Conservation (phyloP, 805 yeast genomes). For the Monosporozyma unispora region DNA sequence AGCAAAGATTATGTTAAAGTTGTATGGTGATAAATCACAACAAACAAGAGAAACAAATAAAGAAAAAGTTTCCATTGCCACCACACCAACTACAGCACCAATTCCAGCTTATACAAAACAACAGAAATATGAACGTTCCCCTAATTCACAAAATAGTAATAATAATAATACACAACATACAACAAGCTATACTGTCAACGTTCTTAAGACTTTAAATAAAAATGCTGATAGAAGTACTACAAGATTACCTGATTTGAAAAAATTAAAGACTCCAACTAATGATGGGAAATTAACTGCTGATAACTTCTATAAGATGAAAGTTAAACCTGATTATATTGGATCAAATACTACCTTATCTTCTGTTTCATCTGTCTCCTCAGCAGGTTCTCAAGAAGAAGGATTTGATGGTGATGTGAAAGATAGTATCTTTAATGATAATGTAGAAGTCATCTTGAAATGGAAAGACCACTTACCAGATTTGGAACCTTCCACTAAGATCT, state of each 20-base stretch:
- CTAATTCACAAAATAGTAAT: neutral
- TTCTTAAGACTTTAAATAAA: neutral
- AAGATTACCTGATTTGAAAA: slow-evolving; percentile 6
- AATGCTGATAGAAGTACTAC: neutral
- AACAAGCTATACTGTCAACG: neutral
- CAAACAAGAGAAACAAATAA: neutral
- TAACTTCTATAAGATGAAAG: neutral
- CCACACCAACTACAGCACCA: neutral
- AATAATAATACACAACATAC: neutral
- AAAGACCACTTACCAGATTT: slow-evolving; percentile 14
- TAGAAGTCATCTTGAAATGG: slow-evolving; percentile 23
- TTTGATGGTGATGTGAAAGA: slow-evolving; percentile 6
- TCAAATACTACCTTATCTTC: slow-evolving; percentile 4
- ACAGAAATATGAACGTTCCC: neutral
- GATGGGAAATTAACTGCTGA: neutral
- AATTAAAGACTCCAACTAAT: slow-evolving; percentile 4
- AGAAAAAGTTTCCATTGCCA: neutral
- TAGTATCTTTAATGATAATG: slow-evolving; percentile 7
- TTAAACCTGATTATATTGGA: slow-evolving; percentile 1
- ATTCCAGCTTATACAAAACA: neutral
- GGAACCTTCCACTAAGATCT: slow-evolving; percentile 11
- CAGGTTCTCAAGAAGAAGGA: neutral
- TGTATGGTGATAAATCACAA: slow-evolving; percentile 10
- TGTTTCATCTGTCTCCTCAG: neutral
- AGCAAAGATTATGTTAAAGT: slow-evolving; percentile 12